Evolutionary conservation across 176 grass and related monocot species (phyloP).

Genomic region (Puccinellia tenuiflora): DNA sequence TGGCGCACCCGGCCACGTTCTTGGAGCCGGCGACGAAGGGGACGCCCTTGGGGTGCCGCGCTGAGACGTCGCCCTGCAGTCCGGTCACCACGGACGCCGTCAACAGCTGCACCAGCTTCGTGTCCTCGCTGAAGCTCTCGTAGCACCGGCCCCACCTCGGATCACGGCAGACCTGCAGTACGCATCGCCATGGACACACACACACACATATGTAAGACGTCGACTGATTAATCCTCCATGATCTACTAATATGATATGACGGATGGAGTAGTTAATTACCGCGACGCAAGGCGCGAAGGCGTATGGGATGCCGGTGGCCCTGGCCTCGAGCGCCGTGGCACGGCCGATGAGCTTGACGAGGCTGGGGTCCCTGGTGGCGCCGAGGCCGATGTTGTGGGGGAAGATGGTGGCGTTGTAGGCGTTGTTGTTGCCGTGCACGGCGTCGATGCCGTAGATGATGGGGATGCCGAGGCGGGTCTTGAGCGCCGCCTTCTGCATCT

Average conservation of each 20-base stretch:
- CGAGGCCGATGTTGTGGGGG: constrained; percentile 86
- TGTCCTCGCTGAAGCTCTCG: constrained; percentile 87
- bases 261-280: neutral
- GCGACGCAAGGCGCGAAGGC: constrained; percentile 84
- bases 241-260: neutral
- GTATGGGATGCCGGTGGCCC: constrained; percentile 83
- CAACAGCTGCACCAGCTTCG: constrained; percentile 67
- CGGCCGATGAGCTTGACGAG: constrained; percentile 63
- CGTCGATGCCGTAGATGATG: constrained; percentile 89
- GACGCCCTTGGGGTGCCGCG: constrained; percentile 42
- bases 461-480: constrained; percentile 82
- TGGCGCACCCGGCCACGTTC: constrained; percentile 85
- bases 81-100: constrained; percentile 51
- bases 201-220: neutral
- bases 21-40: constrained; percentile 56
- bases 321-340: constrained; percentile 65
- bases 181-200: neutral
- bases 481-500: constrained; percentile 80
- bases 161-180: constrained; percentile 73
- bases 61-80: constrained; percentile 57
- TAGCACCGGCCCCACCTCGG: constrained; percentile 87
- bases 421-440: constrained; percentile 82
- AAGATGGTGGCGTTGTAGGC: constrained; percentile 86
- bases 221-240: neutral
- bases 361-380: constrained; percentile 61